Evolutionary conservation across 495 filamentous ascomycete species (phyloP).

Genomic region (Aspergillus haitiensis): DNA sequence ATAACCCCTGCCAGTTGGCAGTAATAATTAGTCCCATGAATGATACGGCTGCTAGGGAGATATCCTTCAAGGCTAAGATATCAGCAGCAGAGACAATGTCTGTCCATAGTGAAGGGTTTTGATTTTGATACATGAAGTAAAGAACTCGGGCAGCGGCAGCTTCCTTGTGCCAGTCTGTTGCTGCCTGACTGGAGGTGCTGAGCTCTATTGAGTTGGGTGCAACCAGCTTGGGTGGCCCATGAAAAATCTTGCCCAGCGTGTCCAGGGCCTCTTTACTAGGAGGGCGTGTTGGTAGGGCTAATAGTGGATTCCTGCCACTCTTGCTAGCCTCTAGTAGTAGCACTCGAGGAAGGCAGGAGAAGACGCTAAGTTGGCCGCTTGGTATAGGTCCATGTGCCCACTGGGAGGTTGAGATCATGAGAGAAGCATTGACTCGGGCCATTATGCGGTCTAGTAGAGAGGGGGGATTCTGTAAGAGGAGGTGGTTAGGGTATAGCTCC

Average conservation of each 20-base stretch:
- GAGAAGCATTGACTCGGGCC: slow-evolving; percentile 42
- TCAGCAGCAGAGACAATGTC: slow-evolving; percentile 55
- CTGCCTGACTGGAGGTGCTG: slow-evolving; percentile 35
- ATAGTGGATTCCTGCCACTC: slow-evolving; percentile 46
- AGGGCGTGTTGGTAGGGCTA: slow-evolving; percentile 49
- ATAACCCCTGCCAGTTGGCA: slow-evolving; percentile 53
- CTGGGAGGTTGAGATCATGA: slow-evolving; percentile 46
- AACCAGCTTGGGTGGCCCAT: slow-evolving; percentile 44
- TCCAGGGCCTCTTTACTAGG: slow-evolving; percentile 55
- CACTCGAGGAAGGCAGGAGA: slow-evolving; percentile 58
- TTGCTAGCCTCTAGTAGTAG: slow-evolving; percentile 52
- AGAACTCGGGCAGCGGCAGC: slow-evolving; percentile 56
- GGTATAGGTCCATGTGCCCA: slow-evolving; percentile 54
- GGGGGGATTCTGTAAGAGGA: slow-evolving; percentile 48
- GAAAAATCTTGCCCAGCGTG: slow-evolving; percentile 55
- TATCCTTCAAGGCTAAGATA: slow-evolving; percentile 58
- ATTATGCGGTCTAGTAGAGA: slow-evolving; percentile 46
- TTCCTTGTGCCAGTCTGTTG: slow-evolving; percentile 47
- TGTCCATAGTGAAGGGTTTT: slow-evolving; percentile 52
- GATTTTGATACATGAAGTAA: slow-evolving; percentile 55
- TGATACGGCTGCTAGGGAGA: slow-evolving; percentile 55
- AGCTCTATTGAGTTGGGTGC: slow-evolving; percentile 33
- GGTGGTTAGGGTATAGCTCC: slow-evolving; percentile 54
- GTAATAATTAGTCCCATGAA: slow-evolving; percentile 55
- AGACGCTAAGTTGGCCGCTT: slow-evolving; percentile 55